phyloP scores from a whole-genome alignment of 1,284 basidiomycete genomes.

The Trichosporon faecale region DNA sequence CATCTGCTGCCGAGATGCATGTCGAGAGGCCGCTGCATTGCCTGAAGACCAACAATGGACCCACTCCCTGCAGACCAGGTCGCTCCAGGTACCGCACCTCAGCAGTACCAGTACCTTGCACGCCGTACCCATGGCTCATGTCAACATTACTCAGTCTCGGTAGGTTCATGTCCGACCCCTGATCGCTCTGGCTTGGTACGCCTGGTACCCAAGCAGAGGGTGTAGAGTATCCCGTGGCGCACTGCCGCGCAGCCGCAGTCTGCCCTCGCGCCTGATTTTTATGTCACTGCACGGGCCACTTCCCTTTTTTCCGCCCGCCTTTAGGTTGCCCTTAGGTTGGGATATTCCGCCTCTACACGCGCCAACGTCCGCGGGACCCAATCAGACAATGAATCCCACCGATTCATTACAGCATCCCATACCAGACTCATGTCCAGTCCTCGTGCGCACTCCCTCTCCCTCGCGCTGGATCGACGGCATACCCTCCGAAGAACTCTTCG shows the following conservation, averaged over 20 bases:
- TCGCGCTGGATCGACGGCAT: not conserved
- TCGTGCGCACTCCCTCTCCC: not conserved
- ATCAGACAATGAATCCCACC: not conserved
- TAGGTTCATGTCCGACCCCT: slow-evolving; percentile 1
- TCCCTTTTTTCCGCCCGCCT: not conserved
- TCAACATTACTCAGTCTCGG: slow-evolving; percentile 1
- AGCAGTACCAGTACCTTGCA: slow-evolving; percentile 1
- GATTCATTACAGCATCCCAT: slow-evolving; percentile 5
- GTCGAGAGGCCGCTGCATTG: not conserved
- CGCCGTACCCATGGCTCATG: slow-evolving; percentile 6
- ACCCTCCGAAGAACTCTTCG: not conserved
- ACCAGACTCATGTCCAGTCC: not conserved
- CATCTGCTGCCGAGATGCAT: not conserved
- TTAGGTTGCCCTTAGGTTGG: not conserved
- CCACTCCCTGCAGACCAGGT: not conserved
- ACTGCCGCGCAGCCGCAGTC: not conserved
- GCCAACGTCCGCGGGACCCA: not conserved
- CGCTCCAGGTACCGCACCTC: not conserved
- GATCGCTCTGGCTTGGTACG: not conserved
- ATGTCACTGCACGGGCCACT: not conserved
- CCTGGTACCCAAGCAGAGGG: too few species aligned
- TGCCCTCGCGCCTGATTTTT: slow-evolving; percentile 8
- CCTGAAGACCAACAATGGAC: not conserved
- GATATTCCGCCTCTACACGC: not conserved
- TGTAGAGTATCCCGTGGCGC: not conserved